Evolutionary conservation across 2,329 filamentous ascomycete genomes (phyloP).

Genomic region (Aureobasidium sp.): DNA sequence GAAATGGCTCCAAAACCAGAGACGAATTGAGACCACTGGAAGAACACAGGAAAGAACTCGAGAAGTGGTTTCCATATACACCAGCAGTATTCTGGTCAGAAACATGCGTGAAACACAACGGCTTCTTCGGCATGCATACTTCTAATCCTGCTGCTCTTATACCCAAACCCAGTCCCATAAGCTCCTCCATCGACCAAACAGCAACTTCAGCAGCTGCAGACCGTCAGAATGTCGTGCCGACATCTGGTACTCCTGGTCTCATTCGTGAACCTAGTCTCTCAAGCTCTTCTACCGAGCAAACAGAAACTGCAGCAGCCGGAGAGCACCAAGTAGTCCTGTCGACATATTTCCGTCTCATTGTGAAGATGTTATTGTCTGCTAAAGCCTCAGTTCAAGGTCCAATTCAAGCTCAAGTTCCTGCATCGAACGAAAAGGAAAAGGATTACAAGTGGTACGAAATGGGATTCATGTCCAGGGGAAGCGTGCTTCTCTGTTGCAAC

Average conservation of each 20-base stretch:
- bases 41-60: not conserved
- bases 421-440: not conserved
- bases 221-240: not conserved
- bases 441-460: not conserved
- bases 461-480: not conserved
- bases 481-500: not conserved
- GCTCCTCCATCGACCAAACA: not conserved
- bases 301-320: not conserved
- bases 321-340: not conserved
- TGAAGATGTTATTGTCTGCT: not conserved
- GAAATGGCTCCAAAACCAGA: too few relatives aligned
- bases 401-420: not conserved
- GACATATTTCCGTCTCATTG: not conserved
- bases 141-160: too few relatives aligned
- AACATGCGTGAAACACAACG: not conserved
- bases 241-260: not conserved
- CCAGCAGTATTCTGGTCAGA: not conserved
- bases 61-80: not conserved
- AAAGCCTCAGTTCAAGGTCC: not conserved
- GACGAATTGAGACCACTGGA: too few relatives aligned
- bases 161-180: not conserved
- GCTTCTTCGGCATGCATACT: not conserved
- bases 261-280: not conserved
- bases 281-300: not conserved
- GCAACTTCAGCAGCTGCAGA: not conserved